Evolutionary conservation across 2,329 filamentous ascomycete genomes (phyloP).

Genomic region (Penicillium corylophilum): DNA sequence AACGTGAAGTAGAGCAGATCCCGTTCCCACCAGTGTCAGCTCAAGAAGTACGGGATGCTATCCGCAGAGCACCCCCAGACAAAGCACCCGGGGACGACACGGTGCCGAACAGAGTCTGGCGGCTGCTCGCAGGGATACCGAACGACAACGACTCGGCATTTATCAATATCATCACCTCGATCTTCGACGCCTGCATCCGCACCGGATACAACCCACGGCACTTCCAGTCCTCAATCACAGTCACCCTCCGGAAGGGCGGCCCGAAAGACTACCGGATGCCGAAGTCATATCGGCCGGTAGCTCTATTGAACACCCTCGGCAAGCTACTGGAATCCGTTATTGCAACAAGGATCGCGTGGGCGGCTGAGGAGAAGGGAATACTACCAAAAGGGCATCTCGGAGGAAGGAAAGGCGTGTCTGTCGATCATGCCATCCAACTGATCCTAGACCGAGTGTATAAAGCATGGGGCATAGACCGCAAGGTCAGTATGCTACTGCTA

Average conservation of each 20-base stretch:
- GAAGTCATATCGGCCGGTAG: background rate
- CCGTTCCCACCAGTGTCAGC: background rate
- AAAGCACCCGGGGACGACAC: background rate
- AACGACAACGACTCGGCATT: background rate
- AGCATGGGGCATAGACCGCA: background rate
- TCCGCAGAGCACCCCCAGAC: background rate
- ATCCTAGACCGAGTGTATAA: background rate
- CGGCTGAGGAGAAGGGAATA: background rate
- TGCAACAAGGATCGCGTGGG: background rate
- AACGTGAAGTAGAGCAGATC: background rate
- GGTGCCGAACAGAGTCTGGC: background rate
- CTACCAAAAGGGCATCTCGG: background rate
- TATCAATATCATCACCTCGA: background rate
- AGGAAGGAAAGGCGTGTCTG: slow-evolving; percentile 1
- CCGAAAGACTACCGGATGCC: background rate
- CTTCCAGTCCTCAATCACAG: slow-evolving; percentile 4
- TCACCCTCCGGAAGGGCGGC: slow-evolving; percentile 1
- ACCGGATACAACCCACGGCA: background rate
- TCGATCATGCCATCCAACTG: background rate
- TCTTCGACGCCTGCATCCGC: background rate
- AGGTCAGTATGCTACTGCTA: background rate
- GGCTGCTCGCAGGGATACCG: background rate
- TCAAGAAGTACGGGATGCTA: background rate
- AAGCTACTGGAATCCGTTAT: background rate
- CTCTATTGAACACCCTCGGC: background rate